A percentile compares a stretch with the other conserved stretches of the same genome.
phyloP scores from a whole-genome alignment of 345 rosid genomes.

The Euphorbia tirucalli region DNA sequence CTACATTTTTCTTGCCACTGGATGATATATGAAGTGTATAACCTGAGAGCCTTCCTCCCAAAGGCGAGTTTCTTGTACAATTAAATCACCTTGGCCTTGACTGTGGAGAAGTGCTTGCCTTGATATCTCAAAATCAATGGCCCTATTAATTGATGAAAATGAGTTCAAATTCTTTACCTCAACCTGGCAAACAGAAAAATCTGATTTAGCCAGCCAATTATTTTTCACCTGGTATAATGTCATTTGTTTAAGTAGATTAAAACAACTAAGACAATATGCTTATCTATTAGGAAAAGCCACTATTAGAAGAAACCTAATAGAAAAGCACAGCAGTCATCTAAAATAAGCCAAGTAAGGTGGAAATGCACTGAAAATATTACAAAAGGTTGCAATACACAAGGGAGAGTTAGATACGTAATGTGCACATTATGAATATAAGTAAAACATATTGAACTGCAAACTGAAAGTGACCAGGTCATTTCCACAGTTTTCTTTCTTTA shows the following conservation, averaged over 20 bases:
- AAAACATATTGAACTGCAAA: background rate
- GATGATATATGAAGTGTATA: constrained; percentile 11
- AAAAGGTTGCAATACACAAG: no score
- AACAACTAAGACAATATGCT: background rate
- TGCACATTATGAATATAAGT: background rate
- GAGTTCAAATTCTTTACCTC: constrained; percentile 92
- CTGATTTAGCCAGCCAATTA: constrained; percentile 14
- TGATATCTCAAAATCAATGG: constrained; percentile 84
- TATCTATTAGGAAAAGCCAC: background rate
- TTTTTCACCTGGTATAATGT: background rate
- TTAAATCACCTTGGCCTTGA: constrained; percentile 64
- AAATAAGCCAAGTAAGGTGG: background rate
- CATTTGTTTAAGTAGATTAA: background rate
- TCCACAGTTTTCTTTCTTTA: background rate
- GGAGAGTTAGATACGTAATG: no score
- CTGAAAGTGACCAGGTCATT: no score
- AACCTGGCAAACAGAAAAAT: constrained; percentile 49
- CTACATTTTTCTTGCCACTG: background rate
- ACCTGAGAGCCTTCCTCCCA: constrained; percentile 99
- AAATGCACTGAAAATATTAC: no score
- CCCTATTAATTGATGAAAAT: constrained; percentile 79
- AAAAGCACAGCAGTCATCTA: background rate
- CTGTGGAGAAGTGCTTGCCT: constrained; percentile 68
- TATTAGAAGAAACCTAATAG: background rate
- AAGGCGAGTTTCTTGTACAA: constrained; percentile 89